These are phyloP conservation scores for Brassica hybrid DNA, from an alignment of 441 rosid genomes.

Conservation along the genomic window DNA sequence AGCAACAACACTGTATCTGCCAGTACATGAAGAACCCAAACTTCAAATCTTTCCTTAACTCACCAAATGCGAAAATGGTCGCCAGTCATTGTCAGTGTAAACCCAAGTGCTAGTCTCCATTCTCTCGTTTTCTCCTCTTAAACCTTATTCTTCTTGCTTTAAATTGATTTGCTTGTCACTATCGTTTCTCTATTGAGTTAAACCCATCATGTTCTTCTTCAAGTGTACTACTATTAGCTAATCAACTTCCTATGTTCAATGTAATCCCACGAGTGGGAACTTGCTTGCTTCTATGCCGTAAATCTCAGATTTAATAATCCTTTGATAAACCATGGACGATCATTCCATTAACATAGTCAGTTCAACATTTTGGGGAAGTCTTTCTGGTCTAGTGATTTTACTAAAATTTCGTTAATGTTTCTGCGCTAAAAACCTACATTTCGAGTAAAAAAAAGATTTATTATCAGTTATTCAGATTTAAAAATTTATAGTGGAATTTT, in stretches of 20 bases:
- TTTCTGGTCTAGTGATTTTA: too few relatives aligned
- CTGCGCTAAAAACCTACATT: too few relatives aligned
- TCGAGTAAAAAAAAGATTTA: too few relatives aligned
- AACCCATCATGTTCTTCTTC: not conserved
- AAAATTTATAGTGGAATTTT: too few relatives aligned
- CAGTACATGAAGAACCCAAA: constrained; percentile 71
- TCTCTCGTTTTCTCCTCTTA: not conserved
- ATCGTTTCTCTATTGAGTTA: not conserved
- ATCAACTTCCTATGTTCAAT: not conserved
- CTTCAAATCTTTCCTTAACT: constrained; percentile 63
- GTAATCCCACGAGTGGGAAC: not conserved
- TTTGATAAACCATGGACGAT: too few relatives aligned
- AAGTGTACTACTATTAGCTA: not conserved
- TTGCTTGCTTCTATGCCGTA: too few relatives aligned
- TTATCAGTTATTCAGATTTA: too few relatives aligned
- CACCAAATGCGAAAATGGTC: constrained; percentile 87
- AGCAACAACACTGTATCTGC: constrained; percentile 93
- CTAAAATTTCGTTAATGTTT: too few relatives aligned
- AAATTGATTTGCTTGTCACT: not conserved
- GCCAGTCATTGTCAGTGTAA: constrained; percentile 72
- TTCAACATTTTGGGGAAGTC: too few relatives aligned
- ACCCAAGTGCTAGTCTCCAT: constrained; percentile 62
- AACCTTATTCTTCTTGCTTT: not conserved
- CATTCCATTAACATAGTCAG: too few relatives aligned
- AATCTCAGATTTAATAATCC: not conserved